Conservation (phyloP, 2,329 filamentous ascomycete genomes). For the Neonectria sp. region DNA sequence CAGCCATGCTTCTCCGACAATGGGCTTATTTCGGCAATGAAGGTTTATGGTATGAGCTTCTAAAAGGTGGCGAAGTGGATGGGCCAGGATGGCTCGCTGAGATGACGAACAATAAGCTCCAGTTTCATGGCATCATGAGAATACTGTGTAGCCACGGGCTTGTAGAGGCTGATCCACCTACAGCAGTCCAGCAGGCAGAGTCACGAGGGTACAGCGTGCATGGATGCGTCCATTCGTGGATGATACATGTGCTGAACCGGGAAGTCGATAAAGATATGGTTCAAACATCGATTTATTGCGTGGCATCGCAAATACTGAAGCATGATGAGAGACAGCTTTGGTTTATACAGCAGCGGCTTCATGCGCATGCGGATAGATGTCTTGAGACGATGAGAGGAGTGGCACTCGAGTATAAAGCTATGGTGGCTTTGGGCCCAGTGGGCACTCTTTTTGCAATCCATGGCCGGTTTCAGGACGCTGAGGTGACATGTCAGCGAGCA, state of each 20-base stretch:
- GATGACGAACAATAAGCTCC: slow-evolving; percentile 38
- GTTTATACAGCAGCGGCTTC: slow-evolving; percentile 37
- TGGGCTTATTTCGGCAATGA: slow-evolving; percentile 61
- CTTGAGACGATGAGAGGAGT: slow-evolving; percentile 18
- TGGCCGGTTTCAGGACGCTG: slow-evolving; percentile 44
- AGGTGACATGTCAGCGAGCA: slow-evolving; percentile 42
- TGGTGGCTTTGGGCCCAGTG: slow-evolving; percentile 29
- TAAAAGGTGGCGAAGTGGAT: slow-evolving; percentile 24
- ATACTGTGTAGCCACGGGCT: slow-evolving; percentile 39
- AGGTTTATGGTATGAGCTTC: slow-evolving; percentile 63
- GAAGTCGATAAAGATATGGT: slow-evolving; percentile 12
- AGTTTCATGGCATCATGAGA: slow-evolving; percentile 47
- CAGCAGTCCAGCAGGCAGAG: slow-evolving; percentile 20
- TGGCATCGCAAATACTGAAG: slow-evolving; percentile 28
- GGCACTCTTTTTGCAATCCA: slow-evolving; percentile 40
- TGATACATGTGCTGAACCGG: slow-evolving; percentile 45
- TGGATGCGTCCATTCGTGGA: slow-evolving; percentile 53
- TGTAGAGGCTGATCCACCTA: slow-evolving; percentile 40
- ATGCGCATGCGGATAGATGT: slow-evolving; percentile 41
- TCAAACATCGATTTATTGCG: slow-evolving; percentile 25
- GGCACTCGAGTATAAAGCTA: neutral
- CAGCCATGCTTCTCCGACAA: slow-evolving; percentile 55
- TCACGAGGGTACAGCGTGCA: slow-evolving; percentile 52
- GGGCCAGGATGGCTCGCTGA: slow-evolving; percentile 43
- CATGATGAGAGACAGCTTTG: slow-evolving; percentile 26